Base-by-base conservation (phyloP, 306 rosid genomes). In the Lathyrus tuberosus region DNA sequence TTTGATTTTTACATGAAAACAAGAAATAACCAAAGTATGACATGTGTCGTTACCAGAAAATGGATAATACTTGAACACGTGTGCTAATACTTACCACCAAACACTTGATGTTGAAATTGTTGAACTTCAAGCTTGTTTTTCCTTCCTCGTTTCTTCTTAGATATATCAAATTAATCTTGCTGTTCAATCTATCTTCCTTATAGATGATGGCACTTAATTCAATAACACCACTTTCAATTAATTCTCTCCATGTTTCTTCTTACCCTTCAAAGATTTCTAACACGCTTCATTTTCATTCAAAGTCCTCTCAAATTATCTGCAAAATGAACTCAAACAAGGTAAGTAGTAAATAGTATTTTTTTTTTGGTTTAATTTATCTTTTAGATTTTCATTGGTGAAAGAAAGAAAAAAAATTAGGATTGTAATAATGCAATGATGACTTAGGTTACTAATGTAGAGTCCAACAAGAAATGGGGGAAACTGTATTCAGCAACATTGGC, bases 401-500 rank as follows among this genome's bases (percentile, higher is more conserved):
- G 66, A 72, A 78, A 67, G 69, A 81, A 73, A 56, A 56, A 5
- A 56, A 12, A 56, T 28, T 57, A 56, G 8, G 1, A 1, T 58
- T 70, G 40, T 63, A 78, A 73, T 63, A 76, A 73, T 57, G 18
- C 63, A 81, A 59, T 77, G 71, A 71, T 58, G 72, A 10, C 76
- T 69, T 74, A 73, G 67, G 79, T 59, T 69, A 38, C 4, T 8
- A n/a, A 35, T 71, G 73, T 79, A 79, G 87, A 75, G 35, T 65
- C 84, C 28, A 83, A 66, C 33, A 83, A 67, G 67, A 79, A 71
- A 53, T 86, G 88, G 93, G 70, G 79, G 8, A 86, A 84, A 67
- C 28, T 85, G 73, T 79, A 81, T 35, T 87, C 96, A 3, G 78
- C 89, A 41, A 86, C 96, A 11, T 16, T 93, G 82, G 91, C 85